Evolutionary conservation across 495 filamentous ascomycete species (phyloP).

Genomic region (Tuber magnatum): DNA sequence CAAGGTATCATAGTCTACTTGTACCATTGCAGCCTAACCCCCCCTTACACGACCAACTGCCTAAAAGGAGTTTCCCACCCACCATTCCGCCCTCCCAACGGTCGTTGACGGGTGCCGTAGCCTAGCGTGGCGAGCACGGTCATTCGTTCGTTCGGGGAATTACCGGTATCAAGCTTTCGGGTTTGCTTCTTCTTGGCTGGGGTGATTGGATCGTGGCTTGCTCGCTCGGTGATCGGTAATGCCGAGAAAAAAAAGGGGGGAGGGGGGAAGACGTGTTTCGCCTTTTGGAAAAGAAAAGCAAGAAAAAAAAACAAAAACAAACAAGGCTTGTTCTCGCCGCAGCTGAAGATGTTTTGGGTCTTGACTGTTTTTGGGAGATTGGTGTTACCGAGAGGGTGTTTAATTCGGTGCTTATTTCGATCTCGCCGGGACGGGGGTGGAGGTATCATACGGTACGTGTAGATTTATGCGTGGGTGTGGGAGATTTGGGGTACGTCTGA

Average conservation of each 20-base stretch:
- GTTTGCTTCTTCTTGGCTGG: neutral
- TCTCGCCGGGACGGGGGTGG: neutral
- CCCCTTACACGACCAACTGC: too few relatives aligned
- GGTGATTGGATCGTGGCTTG: neutral
- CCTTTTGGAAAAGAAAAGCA: neutral
- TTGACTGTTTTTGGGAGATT: neutral
- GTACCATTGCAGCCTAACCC: too few relatives aligned
- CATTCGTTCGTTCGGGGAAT: neutral
- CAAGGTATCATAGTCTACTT: too few relatives aligned
- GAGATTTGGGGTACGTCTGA: neutral
- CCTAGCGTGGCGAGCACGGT: neutral
- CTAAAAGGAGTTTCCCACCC: neutral
- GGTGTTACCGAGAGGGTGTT: neutral
- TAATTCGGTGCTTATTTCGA: neutral
- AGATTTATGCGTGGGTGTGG: neutral
- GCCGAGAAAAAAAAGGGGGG: conserved; percentile 4
- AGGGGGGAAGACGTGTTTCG: neutral
- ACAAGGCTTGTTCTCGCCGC: neutral
- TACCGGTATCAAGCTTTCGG: neutral
- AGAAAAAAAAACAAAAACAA: neutral
- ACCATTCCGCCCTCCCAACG: neutral
- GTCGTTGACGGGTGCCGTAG: neutral
- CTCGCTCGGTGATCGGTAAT: neutral
- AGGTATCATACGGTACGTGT: neutral
- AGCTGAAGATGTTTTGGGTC: neutral